Evolutionary conservation across 1,284 basidiomycete genomes (phyloP), one percentile per base, ranked within the genome.

Genomic region (Microbotryum intermedium): DNA sequence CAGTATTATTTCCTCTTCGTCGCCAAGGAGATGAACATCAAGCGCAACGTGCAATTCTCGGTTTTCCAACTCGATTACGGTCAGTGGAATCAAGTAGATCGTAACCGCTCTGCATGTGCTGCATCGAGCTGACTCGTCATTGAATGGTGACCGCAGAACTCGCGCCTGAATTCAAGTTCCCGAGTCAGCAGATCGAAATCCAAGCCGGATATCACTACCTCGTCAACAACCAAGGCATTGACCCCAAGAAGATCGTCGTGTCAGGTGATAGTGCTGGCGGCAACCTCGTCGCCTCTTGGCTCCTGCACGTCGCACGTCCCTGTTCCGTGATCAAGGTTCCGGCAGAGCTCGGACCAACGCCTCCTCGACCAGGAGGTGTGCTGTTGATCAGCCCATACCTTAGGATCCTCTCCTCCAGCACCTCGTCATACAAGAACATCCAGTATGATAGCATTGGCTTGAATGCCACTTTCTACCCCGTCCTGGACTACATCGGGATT

Each of bases 211-310:
- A 85, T 69, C 74, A 77, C 54, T 83, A 85, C 68, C 79, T 85
- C 7, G 77, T 84, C 26, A 61, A 76, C 43, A 72, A 69, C 1
- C 65, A 79, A 5, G 76, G 77, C 0, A 78, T 82, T 60, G 72
- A 73, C 2, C 77, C 81, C 20, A 76, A 77, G 61, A 83, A 84
- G 69, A 80, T 87, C 56, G 71, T 84, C 34, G 70, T 88, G 28
- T 79, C 80, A 6, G 85, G 85, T n/a, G 86, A 87, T 70, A 83
- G 81, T 46, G 84, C 85, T 0, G 86, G 86, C 3, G 85, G 83
- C 1, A 86, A 86, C 69, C 76, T 86, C 3, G 82, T 47, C 25
- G 47, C 57, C n/a, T 28, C 45, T 23, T 51, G 25, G 25, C 30
- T 60, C 34, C 23, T 59, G 4, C 58, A 59, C 39, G 51, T 59